A percentile compares a stretch with the other conserved stretches of the same genome.
Conservation (phyloP, 345 rosid species). For the Rhodamnia argentea region DNA sequence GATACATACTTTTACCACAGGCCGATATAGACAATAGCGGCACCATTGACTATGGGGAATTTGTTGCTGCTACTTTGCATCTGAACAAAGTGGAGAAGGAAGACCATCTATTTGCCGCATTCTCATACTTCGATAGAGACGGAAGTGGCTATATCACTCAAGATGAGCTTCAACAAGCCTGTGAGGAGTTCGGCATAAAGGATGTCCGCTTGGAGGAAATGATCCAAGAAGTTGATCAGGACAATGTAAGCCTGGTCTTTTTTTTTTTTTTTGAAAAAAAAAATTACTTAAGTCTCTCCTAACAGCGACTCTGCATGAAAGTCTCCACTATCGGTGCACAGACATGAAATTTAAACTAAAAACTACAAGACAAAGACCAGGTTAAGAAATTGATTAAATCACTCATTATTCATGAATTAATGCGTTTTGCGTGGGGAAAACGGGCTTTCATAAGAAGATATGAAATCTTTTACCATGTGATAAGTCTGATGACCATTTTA, state of each 20-base stretch:
- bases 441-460: background rate
- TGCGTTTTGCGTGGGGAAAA: background rate
- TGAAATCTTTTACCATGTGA: background rate
- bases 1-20: conserved; percentile 19
- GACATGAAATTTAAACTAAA: background rate
- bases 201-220: conserved; percentile 43
- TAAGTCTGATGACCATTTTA: background rate
- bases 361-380: background rate
- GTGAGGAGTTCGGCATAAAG: conserved; percentile 49
- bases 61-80: conserved; percentile 61
- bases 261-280: background rate
- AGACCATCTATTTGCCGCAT: conserved; percentile 50
- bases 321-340: background rate
- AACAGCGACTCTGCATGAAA: background rate
- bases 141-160: conserved; percentile 61
- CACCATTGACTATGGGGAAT: conserved; percentile 66
- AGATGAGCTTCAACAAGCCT: conserved; percentile 63
- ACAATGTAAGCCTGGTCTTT: conserved; percentile 39
- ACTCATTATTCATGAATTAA: background rate
- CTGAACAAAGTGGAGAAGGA: conserved; percentile 47
- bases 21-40: conserved; percentile 65
- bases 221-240: conserved; percentile 57
- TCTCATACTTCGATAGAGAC: conserved; percentile 61
- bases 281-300: background rate
- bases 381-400: background rate